Evolutionary conservation across 169 alveolate species (phyloP), one percentile per base, ranked within the genome.

Genomic region (Prorocentrum cordatum): DNA sequence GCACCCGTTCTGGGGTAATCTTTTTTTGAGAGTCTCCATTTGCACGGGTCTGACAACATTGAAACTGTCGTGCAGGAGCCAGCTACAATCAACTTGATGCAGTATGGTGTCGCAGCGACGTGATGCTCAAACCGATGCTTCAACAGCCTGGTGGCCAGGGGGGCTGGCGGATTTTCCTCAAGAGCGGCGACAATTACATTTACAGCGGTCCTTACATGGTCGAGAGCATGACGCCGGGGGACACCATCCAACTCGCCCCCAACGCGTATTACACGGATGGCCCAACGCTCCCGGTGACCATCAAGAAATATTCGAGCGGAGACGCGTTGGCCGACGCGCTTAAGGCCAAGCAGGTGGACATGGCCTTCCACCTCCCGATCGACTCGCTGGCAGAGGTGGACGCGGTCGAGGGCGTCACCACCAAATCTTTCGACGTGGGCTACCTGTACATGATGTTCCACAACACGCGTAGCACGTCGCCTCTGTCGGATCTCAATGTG

Each of bases 341-440:
- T 24, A 36, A 29, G 50, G 50, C 50, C 50, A 20, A 20, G 6
- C 22, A 59, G 72, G 45, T 62, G 22, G 72, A 62, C 72, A 62
- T 62, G 72, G 72, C 72, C 16, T 62, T 62, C 72, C 72, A 62
- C 39, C 72, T 62, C 39, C 72, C 72, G 3, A 31, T 62, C n/a
- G 72, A 62, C n/a, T 22, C n/a, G 35, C 39, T 62, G 72, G 24
- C 72, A 9, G 72, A 24, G 27, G 6, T 62, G 72, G 38, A 36
- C 18, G 35, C n/a, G 39, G 39, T 62, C 35, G 27, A 20, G n/a
- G 72, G 72, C 35, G n/a, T 62, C 72, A 62, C 72, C n/a, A 36
- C 27, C 39, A 62, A 62, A 36, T 62, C 72, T 22, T 62, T 62
- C 72, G 24, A 26, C 38, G 45, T 62, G 38, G 72, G 72, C 35